phyloP scores from a whole-genome alignment of 306 rosid genomes.

The Nissolia schottii region DNA sequence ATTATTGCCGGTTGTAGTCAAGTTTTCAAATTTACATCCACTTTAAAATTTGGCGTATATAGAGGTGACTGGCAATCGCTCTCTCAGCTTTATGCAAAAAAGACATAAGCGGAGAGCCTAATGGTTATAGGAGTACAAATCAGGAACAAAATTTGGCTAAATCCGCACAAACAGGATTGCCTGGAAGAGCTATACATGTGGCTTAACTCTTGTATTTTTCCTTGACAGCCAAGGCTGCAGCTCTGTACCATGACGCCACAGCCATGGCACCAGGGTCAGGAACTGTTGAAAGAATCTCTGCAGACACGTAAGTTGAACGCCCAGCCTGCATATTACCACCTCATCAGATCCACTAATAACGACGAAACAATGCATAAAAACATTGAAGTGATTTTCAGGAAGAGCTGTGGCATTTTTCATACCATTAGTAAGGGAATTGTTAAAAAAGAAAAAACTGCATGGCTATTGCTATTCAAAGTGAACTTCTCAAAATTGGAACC shows the following conservation, averaged over 20 bases:
- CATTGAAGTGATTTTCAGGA: neutral
- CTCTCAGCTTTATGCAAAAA: constrained; percentile 65
- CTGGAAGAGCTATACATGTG: neutral
- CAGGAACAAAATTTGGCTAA: constrained; percentile 39
- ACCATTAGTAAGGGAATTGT: neutral
- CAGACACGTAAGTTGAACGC: constrained; percentile 64
- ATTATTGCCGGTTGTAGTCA: constrained; percentile 30
- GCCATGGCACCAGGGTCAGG: constrained; percentile 99
- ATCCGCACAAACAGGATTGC: constrained; percentile 41
- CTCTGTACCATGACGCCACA: constrained; percentile 83
- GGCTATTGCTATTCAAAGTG: neutral
- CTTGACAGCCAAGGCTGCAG: constrained; percentile 71
- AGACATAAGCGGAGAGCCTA: constrained; percentile 74
- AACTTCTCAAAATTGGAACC: neutral
- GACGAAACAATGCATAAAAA: neutral
- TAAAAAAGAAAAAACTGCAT: neutral
- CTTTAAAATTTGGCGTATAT: constrained; percentile 17
- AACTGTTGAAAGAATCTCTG: constrained; percentile 61
- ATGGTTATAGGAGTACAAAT: constrained; percentile 30
- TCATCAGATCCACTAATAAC: constrained; percentile 20
- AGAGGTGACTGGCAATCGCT: constrained; percentile 27
- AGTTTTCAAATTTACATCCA: constrained; percentile 36
- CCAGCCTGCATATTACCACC: constrained; percentile 65
- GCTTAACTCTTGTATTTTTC: constrained; percentile 37
- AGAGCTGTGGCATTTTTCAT: neutral